Base-by-base conservation (phyloP, 1,284 basidiomycete genomes). In the Schizophyllum amplum region DNA sequence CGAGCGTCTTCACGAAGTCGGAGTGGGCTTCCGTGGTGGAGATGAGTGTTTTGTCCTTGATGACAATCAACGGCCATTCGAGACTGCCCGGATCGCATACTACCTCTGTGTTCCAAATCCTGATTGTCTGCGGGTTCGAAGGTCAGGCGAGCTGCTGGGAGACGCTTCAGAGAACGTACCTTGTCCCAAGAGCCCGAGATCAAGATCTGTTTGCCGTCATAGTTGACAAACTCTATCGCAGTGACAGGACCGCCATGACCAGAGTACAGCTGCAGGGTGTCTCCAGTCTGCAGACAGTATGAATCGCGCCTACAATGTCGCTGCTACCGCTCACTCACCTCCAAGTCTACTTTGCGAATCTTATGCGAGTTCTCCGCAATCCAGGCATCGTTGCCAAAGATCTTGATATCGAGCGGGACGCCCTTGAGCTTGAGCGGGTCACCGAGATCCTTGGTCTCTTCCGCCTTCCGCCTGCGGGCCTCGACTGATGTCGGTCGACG, bases 111-210 rank as follows among this genome's bases (percentile, higher is more conserved):
- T 94, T 78, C 94, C 93, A 97, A 1, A 93, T 61, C 66, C 84
- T 86, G 68, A 96, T 88, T 0, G 85, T 86, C 89, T 92, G 61
- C n/a, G n/a, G 1, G 47, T 42, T 49, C 58, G 20, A 59, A 22
- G 59, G 52, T 61, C 9, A 57, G 57, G 47, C 26, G 48, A 46
- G 53, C 55, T 42, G 56, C 51, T 24, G 55, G 33, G 21, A 56
- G 24, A 3, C 21, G 15, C 54, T 21, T 20, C 26, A 24, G 26
- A 48, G 64, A 67, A 57, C 24, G 57, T 64, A 83, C 89, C 71
- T 88, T 86, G 69, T 97, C 94, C 94, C 94, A 97, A 48, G 93
- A 93, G 21, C 90, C 92, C 48, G 90, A 92, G 60, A 95, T 79
- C 42, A 97, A 71, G 5, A 86, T 69, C 59, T 75, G 73, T 50